These are phyloP conservation scores for Uncinocarpus reesii DNA, from an alignment of 2,329 filamentous ascomycete genomes.

Conservation along the genomic window DNA sequence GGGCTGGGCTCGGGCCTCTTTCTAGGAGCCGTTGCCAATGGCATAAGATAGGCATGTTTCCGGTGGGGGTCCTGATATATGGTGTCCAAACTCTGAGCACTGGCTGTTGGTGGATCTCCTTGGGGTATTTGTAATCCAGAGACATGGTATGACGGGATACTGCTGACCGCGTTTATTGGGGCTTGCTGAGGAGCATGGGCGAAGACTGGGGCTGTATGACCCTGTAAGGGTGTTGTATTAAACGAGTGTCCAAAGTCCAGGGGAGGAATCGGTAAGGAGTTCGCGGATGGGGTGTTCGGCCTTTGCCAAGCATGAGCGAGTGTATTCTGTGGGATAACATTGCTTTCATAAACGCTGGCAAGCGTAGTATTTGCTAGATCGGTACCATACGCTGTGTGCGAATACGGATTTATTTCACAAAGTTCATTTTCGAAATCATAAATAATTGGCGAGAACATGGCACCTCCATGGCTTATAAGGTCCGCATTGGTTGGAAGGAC, in stretches of 20 bases:
- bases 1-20: not conserved
- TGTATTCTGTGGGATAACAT: not conserved
- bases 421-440: not conserved
- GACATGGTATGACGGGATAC: not conserved
- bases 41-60: not conserved
- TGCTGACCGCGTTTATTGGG: not conserved
- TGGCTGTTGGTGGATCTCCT: not conserved
- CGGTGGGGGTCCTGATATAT: not conserved
- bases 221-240: not conserved
- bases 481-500: not conserved
- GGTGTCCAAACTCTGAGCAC: not conserved
- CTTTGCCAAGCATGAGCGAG: not conserved
- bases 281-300: not conserved
- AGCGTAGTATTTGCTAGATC: not conserved
- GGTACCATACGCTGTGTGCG: not conserved
- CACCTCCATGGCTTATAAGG: not conserved
- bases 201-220: not conserved
- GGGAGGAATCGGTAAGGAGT: not conserved
- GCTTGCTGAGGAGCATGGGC: not conserved
- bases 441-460: not conserved
- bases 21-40: not conserved
- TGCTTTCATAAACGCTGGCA: not conserved
- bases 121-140: not conserved
- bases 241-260: not conserved
- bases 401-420: not conserved